phyloP scores from a whole-genome alignment of 345 rosid genomes.

The Theobroma cacao region DNA sequence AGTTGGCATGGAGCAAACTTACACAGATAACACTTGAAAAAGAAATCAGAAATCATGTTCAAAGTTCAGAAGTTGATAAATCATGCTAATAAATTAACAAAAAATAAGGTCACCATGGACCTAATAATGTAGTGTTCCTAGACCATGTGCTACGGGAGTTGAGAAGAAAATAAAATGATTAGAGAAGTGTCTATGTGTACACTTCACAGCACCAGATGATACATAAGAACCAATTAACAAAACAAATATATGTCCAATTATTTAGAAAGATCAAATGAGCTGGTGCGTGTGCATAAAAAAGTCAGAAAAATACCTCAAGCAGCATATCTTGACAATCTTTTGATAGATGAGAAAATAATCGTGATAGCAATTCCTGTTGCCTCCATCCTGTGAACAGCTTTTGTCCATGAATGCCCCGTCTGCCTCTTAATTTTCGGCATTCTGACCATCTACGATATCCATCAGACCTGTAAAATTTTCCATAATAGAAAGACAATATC shows the following conservation, averaged over 20 bases:
- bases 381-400: slow-evolving; percentile 69
- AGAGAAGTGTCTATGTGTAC: background rate
- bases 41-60: background rate
- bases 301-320: slow-evolving; percentile 47
- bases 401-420: slow-evolving; percentile 46
- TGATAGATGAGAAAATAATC: slow-evolving; percentile 43
- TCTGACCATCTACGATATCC: slow-evolving; percentile 62
- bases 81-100: background rate
- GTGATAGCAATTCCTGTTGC: slow-evolving; percentile 62
- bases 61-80: background rate
- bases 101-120: background rate
- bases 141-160: background rate
- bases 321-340: slow-evolving; percentile 42
- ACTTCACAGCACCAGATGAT: background rate
- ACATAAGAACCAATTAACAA: background rate
- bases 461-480: slow-evolving; percentile 40
- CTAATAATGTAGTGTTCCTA: background rate
- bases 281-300: background rate
- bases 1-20: background rate
- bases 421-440: slow-evolving; percentile 50
- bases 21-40: background rate
- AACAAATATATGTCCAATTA: background rate
- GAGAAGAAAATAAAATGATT: background rate
- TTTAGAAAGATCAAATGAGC: background rate
- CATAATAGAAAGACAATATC: slow-evolving; percentile 58